Evolutionary conservation across 2,329 filamentous ascomycete species (phyloP).

Genomic region (Botryosphaeria dothidea): DNA sequence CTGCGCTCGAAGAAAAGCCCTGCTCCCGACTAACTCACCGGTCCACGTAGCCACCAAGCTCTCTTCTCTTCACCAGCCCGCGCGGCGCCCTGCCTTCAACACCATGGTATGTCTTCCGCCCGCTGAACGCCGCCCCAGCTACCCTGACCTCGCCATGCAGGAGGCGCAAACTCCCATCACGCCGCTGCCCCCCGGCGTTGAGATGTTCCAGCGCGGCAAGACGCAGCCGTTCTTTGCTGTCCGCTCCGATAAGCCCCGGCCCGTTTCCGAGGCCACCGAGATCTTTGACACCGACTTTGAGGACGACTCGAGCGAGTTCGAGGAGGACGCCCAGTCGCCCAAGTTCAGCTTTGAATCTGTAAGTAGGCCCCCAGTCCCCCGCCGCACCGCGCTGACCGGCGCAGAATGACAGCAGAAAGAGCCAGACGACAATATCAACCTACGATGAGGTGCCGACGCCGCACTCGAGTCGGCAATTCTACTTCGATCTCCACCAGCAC

Average conservation of each 20-base stretch:
- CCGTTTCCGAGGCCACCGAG: conserved; percentile 72
- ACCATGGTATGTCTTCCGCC: conserved; percentile 34
- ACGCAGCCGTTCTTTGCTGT: conserved; percentile 62
- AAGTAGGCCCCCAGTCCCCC: conserved; percentile 37
- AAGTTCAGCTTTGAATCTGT: conserved; percentile 72
- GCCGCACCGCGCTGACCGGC: conserved; percentile 29
- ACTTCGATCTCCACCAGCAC: conserved; percentile 56
- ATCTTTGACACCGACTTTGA: conserved; percentile 78
- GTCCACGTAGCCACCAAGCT: conserved; percentile 5
- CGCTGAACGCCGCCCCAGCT: background rate
- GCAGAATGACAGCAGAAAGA: conserved; percentile 63
- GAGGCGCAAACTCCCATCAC: conserved; percentile 35
- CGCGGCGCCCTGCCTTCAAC: background rate
- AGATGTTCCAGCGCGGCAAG: conserved; percentile 52
- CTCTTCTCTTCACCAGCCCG: background rate
- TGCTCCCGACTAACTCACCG: background rate
- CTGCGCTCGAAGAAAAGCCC: conserved; percentile 13
- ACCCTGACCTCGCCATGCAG: conserved; percentile 7
- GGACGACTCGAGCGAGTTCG: conserved; percentile 60
- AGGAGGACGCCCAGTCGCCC: conserved; percentile 51
- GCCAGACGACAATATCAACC: conserved; percentile 83
- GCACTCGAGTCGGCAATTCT: conserved; percentile 62
- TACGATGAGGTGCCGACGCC: conserved; percentile 84
- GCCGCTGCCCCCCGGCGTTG: conserved; percentile 44
- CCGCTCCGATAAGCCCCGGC: conserved; percentile 55